Evolutionary conservation across 140 eudicot species (phyloP), one percentile per base, ranked within the genome.

Genomic region (Oenanthe javanica): DNA sequence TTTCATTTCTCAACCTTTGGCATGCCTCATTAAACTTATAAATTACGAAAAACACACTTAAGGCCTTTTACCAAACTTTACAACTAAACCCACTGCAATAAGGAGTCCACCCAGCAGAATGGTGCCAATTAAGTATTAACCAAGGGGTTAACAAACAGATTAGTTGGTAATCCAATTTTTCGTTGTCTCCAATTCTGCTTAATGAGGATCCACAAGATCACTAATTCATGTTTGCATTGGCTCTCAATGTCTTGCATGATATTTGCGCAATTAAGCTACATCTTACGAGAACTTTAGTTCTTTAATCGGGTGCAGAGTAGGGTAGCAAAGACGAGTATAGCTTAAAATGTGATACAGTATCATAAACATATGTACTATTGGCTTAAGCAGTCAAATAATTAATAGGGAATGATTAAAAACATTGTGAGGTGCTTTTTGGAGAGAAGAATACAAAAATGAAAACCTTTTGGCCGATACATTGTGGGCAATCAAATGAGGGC

Each of bases 401-500:
- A 13, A 40, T 25, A 43, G 15, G 27, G 10, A 73, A 73, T 14
- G 25, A 72, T 45, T 72, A 72, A 18, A 13, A 72, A 38, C 4
- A 72, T 9, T 45, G 52, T 73, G 36, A 38, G 9, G 51, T 73
- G 46, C 19, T n/a, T 1, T 73, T 12, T 51, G 13, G 31, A 77
- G 1, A 54, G 1, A 54, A 54, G 52, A 52, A 77, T 63, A 54
- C 21, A 51, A 43, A 79, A 78, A 42, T 55, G 0, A 67, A 74
- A 83, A 92, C 97, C 97, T 90, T 84, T 63, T 77, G 85, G 79
- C 79, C 77, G 67, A 85, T 64, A 80, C 94, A 90, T 76, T 83
- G 86, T 38, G 95, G 92, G 85, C 96, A 93, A 75, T 90, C 96
- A 84, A 77, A 89, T 77, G 81, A 72, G 63, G 85, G 90, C 79